Evolutionary conservation across 768 basidiomycete genomes (phyloP), one percentile per base, ranked within the genome.

Genomic region (Tricholoma furcatifolium): DNA sequence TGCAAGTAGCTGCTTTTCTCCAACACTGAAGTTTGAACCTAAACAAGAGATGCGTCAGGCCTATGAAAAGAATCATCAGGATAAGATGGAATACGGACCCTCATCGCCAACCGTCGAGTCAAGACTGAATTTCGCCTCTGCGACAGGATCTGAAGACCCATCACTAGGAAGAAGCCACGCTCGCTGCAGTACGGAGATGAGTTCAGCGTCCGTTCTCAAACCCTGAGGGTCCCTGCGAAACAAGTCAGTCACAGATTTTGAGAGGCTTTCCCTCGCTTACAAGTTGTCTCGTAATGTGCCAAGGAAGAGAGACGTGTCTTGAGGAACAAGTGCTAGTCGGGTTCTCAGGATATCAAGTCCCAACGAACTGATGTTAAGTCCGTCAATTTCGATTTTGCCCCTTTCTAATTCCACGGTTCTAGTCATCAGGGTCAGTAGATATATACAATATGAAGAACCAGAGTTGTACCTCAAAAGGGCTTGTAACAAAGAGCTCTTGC

Each of bases 261-360:
- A 47, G 53, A 46, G 24, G 32, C 21, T 15, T 10, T 17, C 7
- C 17, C 8, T 23, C 32, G 55, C 65, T 12, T 43, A 70, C 75
- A 76, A 55, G 65, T 74, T 75, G 59, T 81, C 67, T 48, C 78
- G 65, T 18, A 76, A 59, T 2, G 75, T 74, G 15, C 74, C 75
- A 17, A 74, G 59, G 62, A 80, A 83, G 4, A 82, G 67, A 5
- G 76, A 74, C 10, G 74, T 73, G 48, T 85, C 82, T 65, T 87
- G 88, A 15, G 87, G 88, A 15, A 90, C 84, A 50, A 88, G 76
- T 2, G 84, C 81, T 6, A 88, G 63, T n/a, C 75, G 71, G 24
- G 67, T 68, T 12, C 85, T 75, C n/a, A 87, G 67, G 24, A 65
- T 70, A 47, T 82, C 74, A 9, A 88, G 69, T 6, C 81, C 82